Conservation (phyloP, 495 filamentous ascomycete species). For the Neurospora intermedia region DNA sequence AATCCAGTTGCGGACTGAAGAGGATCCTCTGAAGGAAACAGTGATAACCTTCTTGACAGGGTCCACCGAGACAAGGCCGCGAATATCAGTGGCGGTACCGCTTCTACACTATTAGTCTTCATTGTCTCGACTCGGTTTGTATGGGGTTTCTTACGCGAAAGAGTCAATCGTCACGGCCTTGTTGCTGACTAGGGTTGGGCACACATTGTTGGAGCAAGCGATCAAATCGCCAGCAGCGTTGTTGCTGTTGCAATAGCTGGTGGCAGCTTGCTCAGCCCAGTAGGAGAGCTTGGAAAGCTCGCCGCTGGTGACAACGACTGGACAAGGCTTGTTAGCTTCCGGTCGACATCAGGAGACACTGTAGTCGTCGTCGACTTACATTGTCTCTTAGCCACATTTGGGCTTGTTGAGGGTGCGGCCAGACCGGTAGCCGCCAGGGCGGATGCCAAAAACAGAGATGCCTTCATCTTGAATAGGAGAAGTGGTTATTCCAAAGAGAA, state of each 20-base stretch:
- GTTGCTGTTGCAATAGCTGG: conserved; percentile 55
- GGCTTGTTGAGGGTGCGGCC: conserved; percentile 5
- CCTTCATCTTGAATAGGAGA: conserved; percentile 9
- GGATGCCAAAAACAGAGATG: conserved; percentile 8
- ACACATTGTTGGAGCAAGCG: conserved; percentile 47
- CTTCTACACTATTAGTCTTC: conserved; percentile 32
- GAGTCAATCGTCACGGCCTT: conserved; percentile 46
- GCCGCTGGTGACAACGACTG: conserved; percentile 13
- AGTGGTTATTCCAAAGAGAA: not conserved
- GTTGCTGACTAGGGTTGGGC: conserved; percentile 48
- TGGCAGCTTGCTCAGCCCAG: conserved; percentile 60
- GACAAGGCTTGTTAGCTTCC: not conserved
- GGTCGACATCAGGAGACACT: not conserved
- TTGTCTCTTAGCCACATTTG: not conserved
- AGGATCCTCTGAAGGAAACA: conserved; percentile 57
- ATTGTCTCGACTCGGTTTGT: not conserved
- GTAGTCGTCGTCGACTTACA: not conserved
- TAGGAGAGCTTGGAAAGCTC: conserved; percentile 45
- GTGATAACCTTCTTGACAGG: conserved; percentile 50
- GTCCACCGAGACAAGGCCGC: conserved; percentile 63
- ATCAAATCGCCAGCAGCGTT: conserved; percentile 39
- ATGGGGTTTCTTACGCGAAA: conserved; percentile 38
- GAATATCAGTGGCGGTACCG: conserved; percentile 45
- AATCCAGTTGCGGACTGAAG: conserved; percentile 55
- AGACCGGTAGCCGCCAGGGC: conserved; percentile 6